A percentile compares a stretch with the other conserved stretches of the same genome.
Evolutionary conservation across 768 basidiomycete genomes (phyloP).

Genomic region (Hypholoma sublateritium): DNA sequence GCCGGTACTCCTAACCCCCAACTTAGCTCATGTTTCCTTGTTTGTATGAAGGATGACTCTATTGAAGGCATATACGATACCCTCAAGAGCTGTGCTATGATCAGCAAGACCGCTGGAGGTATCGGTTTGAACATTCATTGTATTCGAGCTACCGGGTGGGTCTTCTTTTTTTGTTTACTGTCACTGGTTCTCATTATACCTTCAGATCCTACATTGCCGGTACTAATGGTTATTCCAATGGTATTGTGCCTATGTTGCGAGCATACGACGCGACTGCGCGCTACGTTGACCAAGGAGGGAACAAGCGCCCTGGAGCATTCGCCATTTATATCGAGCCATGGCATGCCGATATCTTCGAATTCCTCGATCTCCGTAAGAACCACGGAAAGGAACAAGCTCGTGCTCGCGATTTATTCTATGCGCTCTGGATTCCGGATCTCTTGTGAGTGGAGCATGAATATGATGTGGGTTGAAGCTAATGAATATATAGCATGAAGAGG

Average conservation of each 20-base stretch:
- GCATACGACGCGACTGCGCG: slow-evolving; percentile 97
- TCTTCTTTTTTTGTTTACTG: neutral
- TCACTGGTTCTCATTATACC: slow-evolving; percentile 2
- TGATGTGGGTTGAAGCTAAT: neutral
- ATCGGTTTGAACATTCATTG: slow-evolving; percentile 96
- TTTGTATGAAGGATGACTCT: slow-evolving; percentile 98
- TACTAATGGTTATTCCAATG: slow-evolving; percentile 98
- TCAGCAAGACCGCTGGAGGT: slow-evolving; percentile 98
- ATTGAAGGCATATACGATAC: slow-evolving; percentile 99
- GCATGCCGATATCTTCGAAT: slow-evolving; percentile 97
- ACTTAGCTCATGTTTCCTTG: slow-evolving; percentile 94
- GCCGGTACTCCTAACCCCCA: slow-evolving; percentile 96
- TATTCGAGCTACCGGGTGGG: slow-evolving; percentile 92
- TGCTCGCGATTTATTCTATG: slow-evolving; percentile 96
- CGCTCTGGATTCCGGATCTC: slow-evolving; percentile 96
- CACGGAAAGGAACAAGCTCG: slow-evolving; percentile 98
- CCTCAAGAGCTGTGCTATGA: slow-evolving; percentile 97
- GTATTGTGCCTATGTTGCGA: slow-evolving; percentile 98
- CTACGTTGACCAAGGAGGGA: slow-evolving; percentile 98
- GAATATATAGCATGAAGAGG: slow-evolving; percentile 80
- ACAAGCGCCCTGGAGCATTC: slow-evolving; percentile 98
- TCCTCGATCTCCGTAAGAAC: slow-evolving; percentile 97
- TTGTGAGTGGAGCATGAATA: slow-evolving; percentile 57
- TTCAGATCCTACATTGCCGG: slow-evolving; percentile 95
- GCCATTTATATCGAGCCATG: slow-evolving; percentile 99